These are phyloP conservation scores for Acrocalymma vagum DNA, from an alignment of 2,329 filamentous ascomycete species.

Conservation along the genomic window DNA sequence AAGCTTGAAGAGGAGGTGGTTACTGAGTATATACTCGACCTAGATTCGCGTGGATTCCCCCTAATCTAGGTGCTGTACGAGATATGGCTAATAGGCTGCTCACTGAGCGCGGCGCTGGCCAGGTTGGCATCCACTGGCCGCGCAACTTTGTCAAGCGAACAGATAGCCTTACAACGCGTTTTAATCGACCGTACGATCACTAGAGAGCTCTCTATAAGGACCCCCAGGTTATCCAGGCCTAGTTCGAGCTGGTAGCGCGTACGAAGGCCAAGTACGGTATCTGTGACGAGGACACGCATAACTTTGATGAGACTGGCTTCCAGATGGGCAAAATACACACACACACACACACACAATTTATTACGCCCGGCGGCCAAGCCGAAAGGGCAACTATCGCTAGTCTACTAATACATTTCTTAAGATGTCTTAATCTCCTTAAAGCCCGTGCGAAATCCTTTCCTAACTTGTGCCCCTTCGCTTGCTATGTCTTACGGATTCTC, in stretches of 20 bases:
- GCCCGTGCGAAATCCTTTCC: constrained; percentile 5
- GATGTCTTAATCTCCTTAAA: constrained; percentile 11
- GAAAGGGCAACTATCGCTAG: constrained; percentile 14
- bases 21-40: constrained; percentile 13
- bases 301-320: constrained; percentile 21
- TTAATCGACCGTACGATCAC: constrained; percentile 15
- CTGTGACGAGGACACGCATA: constrained; percentile 11
- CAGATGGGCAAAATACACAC: constrained; percentile 13
- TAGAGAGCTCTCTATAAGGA: constrained; percentile 9
- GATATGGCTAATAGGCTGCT: constrained; percentile 11
- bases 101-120: constrained; percentile 3
- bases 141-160: constrained; percentile 16
- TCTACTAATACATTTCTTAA: constrained; percentile 14
- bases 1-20: constrained; percentile 7
- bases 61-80: constrained; percentile 4
- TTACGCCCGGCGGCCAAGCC: constrained; percentile 7
- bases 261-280: constrained; percentile 17
- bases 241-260: constrained; percentile 13
- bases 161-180: constrained; percentile 8
- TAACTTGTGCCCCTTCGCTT: constrained; percentile 7
- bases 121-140: constrained; percentile 4
- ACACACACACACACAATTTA: constrained; percentile 15
- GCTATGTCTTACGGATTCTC: constrained; percentile 3
- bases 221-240: not conserved
- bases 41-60: constrained; percentile 13